Conservation (phyloP, 345 rosid genomes). For the Dipteronia sinensis region DNA sequence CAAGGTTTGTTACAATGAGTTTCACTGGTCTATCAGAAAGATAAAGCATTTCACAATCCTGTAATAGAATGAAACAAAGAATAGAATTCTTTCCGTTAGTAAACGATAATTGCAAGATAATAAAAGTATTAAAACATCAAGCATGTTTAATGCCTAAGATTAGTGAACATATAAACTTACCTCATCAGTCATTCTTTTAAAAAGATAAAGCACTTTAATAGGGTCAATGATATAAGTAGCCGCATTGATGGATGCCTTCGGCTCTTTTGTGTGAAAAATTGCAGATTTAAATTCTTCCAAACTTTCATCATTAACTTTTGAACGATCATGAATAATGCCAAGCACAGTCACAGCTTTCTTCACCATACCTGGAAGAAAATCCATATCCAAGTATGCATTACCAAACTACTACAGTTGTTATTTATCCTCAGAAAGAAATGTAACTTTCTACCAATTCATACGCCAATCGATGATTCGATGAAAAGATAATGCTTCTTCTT, state of each 20-base stretch:
- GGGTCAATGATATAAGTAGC: slow-evolving; percentile 59
- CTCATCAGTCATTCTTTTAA: slow-evolving; percentile 71
- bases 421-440: not conserved
- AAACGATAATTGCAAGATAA: not conserved
- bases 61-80: slow-evolving; percentile 27
- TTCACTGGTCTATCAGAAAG: slow-evolving; percentile 84
- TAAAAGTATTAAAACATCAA: not conserved
- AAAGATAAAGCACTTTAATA: slow-evolving; percentile 58
- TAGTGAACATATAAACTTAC: slow-evolving; percentile 37
- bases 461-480: not conserved
- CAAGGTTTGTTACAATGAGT: slow-evolving; percentile 63
- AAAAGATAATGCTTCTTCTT: not conserved
- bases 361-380: slow-evolving; percentile 69
- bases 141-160: not conserved
- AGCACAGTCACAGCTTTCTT: slow-evolving; percentile 56
- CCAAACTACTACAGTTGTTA: not conserved
- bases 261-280: slow-evolving; percentile 66
- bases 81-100: not conserved
- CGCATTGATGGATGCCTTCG: slow-evolving; percentile 46
- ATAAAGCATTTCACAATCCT: slow-evolving; percentile 91
- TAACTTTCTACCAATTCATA: not conserved
- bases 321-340: slow-evolving; percentile 78
- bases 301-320: slow-evolving; percentile 58
- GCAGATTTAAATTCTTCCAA: slow-evolving; percentile 67
- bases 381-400: slow-evolving; percentile 21